phyloP scores from a whole-genome alignment of 2,329 filamentous ascomycete species.

The Beauveria sp. region DNA sequence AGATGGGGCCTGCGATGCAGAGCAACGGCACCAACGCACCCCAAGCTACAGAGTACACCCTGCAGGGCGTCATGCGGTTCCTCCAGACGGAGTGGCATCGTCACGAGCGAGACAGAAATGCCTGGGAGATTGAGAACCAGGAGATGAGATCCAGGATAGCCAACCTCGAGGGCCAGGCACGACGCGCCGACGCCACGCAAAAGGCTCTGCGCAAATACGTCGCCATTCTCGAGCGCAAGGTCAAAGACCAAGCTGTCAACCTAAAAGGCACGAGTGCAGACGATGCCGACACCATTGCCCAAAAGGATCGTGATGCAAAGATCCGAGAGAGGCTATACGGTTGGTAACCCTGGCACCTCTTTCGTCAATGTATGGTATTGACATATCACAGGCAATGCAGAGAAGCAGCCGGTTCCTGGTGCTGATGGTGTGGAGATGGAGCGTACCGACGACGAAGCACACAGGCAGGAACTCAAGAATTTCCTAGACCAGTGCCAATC shows the following conservation, averaged over 20 bases:
- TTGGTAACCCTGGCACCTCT: conserved; percentile 24
- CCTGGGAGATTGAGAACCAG: conserved; percentile 97
- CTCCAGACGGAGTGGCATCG: conserved; percentile 98
- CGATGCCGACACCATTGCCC: conserved; percentile 34
- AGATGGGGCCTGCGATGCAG: conserved; percentile 38
- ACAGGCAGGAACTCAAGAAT: conserved; percentile 47
- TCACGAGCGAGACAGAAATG: conserved; percentile 93
- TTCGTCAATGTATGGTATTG: neutral
- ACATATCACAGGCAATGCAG: conserved; percentile 30
- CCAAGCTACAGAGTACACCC: conserved; percentile 54
- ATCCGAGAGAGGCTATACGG: conserved; percentile 51
- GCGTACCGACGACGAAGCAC: conserved; percentile 41
- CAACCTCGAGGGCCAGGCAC: conserved; percentile 80
- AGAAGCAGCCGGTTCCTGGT: conserved; percentile 35
- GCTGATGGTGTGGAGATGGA: conserved; percentile 41
- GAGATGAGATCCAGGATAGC: conserved; percentile 99
- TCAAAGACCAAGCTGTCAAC: conserved; percentile 75
- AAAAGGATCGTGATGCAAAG: conserved; percentile 45
- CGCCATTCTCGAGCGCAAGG: conserved; percentile 76
- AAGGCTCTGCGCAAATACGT: conserved; percentile 88
- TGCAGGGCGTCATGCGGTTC: conserved; percentile 92
- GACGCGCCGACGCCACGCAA: conserved; percentile 80
- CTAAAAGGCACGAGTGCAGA: conserved; percentile 39
- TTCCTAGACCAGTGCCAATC: conserved; percentile 59
- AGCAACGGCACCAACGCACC: conserved; percentile 42